A percentile compares a stretch with the other conserved stretches of the same genome.
These are phyloP conservation scores for Fusarium papillatum DNA, from an alignment of 2,329 filamentous ascomycete species.

Conservation along the genomic window DNA sequence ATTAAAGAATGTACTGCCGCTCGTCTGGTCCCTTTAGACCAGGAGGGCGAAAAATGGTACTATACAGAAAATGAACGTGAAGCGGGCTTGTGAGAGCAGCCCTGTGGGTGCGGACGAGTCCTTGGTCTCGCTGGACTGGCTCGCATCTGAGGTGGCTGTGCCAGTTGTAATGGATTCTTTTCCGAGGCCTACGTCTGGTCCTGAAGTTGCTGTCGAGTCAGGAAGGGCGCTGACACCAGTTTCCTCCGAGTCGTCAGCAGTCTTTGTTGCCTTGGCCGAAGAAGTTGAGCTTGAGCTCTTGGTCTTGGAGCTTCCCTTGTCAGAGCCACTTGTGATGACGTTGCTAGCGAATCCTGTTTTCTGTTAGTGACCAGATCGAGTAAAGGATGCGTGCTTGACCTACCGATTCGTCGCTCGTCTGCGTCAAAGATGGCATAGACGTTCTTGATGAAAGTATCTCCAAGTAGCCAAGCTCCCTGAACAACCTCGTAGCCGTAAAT, in stretches of 20 bases:
- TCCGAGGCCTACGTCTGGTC: conserved; percentile 39
- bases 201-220: conserved; percentile 24
- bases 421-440: conserved; percentile 90
- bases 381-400: conserved; percentile 32
- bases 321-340: conserved; percentile 25
- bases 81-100: conserved; percentile 34
- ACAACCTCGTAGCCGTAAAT: conserved; percentile 81
- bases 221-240: conserved; percentile 30
- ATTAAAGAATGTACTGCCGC: conserved; percentile 46
- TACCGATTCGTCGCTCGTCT: conserved; percentile 75
- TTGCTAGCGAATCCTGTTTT: conserved; percentile 39
- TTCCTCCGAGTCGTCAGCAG: conserved; percentile 22
- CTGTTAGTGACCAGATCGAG: conserved; percentile 15
- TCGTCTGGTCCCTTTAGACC: conserved; percentile 32
- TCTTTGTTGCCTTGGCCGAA: conserved; percentile 27
- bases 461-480: conserved; percentile 80
- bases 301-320: conserved; percentile 14
- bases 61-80: conserved; percentile 45
- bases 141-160: conserved; percentile 36
- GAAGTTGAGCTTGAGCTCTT: conserved; percentile 18
- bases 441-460: conserved; percentile 90
- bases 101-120: conserved; percentile 39
- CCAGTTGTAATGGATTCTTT: conserved; percentile 40
- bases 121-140: conserved; percentile 34
- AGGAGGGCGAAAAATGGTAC: conserved; percentile 43